Conservation (phyloP, 768 basidiomycete species). For the Amanita phalloides region DNA sequence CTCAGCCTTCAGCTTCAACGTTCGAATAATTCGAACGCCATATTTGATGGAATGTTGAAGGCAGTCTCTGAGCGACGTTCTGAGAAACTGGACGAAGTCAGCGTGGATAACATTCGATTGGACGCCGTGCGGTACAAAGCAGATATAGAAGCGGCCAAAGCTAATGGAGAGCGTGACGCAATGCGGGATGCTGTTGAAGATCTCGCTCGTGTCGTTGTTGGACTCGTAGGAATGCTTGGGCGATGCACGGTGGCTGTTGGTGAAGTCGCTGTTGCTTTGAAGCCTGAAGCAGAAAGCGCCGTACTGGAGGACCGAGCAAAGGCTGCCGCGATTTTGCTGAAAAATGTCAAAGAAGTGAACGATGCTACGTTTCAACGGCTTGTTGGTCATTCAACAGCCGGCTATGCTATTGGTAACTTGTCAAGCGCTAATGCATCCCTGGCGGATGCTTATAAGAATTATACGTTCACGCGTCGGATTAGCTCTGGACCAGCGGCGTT, state of each 20-base stretch:
- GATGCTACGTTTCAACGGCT: constrained; percentile 59
- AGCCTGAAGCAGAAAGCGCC: constrained; percentile 19
- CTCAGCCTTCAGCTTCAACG: constrained; percentile 51
- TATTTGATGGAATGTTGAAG: constrained; percentile 83
- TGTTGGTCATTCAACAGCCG: constrained; percentile 56
- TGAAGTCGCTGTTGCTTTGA: constrained; percentile 37
- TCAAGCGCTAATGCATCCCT: constrained; percentile 23
- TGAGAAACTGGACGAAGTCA: constrained; percentile 65
- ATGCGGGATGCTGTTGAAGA: constrained; percentile 49
- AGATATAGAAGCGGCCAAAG: constrained; percentile 61
- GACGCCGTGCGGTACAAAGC: constrained; percentile 55
- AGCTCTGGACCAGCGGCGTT: constrained; percentile 39
- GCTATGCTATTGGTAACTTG: constrained; percentile 34
- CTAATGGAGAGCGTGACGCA: constrained; percentile 54
- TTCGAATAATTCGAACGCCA: constrained; percentile 63
- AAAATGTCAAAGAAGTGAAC: constrained; percentile 50
- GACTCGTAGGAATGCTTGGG: constrained; percentile 72
- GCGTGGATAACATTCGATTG: constrained; percentile 58
- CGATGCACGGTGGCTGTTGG: constrained; percentile 65
- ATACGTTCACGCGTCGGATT: constrained; percentile 37
- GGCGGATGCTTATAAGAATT: constrained; percentile 37
- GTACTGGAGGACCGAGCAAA: constrained; percentile 24
- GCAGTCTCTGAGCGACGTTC: constrained; percentile 72
- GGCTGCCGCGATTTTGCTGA: constrained; percentile 37
- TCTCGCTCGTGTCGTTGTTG: constrained; percentile 59